phyloP scores from a whole-genome alignment of 2,329 filamentous ascomycete species.

The Fusarium metavorans region DNA sequence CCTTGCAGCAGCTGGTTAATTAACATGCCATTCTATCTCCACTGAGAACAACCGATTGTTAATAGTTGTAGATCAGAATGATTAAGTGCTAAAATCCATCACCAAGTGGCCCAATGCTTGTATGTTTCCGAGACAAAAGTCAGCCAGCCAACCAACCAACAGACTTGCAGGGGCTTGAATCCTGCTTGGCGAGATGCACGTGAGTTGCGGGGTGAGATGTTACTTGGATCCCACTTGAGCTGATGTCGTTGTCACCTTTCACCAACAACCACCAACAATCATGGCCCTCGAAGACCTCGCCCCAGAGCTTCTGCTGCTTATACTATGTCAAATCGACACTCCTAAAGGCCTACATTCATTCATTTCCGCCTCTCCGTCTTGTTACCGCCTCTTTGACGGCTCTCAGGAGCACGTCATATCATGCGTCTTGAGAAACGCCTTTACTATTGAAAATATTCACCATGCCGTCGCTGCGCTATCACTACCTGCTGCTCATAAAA shows the following conservation, averaged over 20 bases:
- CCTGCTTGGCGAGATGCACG: not conserved
- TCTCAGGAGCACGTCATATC: not conserved
- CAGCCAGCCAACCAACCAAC: not conserved
- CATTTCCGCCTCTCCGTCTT: not conserved
- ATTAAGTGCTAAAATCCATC: not conserved
- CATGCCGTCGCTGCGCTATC: not conserved
- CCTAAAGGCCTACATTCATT: not conserved
- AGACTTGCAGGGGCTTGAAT: not conserved
- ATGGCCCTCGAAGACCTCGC: not conserved
- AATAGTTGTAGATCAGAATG: not conserved
- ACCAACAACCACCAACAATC: not conserved
- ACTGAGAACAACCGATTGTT: not conserved
- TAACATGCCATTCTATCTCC: not conserved
- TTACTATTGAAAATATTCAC: not conserved
- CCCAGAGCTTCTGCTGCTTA: not conserved
- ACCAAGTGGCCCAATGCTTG: not conserved
- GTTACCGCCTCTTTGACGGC: not conserved
- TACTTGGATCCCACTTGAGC: not conserved
- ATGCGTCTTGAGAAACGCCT: not conserved
- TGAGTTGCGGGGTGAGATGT: not conserved
- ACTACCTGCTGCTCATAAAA: not conserved
- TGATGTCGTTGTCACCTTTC: not conserved
- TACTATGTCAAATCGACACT: not conserved
- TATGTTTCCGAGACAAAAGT: not conserved
- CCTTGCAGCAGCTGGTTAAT: not conserved